Evolutionary conservation across 805 yeast species (phyloP), one percentile per base, ranked within the genome.

Genomic region (Myxozyma neotropica): DNA sequence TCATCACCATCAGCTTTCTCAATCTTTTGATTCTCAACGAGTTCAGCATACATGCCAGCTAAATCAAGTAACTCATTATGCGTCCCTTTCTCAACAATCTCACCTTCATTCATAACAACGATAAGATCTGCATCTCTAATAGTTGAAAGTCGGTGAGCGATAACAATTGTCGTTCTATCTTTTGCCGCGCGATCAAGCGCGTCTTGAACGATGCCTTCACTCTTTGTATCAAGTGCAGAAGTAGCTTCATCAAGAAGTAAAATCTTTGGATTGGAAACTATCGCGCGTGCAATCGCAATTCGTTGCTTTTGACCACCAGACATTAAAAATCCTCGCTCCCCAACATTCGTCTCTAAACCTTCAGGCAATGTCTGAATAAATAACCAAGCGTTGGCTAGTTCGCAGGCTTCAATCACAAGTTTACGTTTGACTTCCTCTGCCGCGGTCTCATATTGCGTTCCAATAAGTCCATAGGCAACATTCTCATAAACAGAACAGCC

Each of bases 401-500:
- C 69, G 51, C 81, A 74, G 8, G 84, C 87, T 15, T 70, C 68
- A 38, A 70, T 68, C 15, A 77, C 74, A 29, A 74, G 58, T 56
- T 72, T 71, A 46, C 75, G 61, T 68, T 76, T 69, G 64, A 69
- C 67, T 61, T 77, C 75, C 19, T 77, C 71, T 52, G 74, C 39
- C 55, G 77, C 76, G 63, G 71, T 47, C 43, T 69, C 72, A 33
- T 53, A 58, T 12, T 21, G 48, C 1, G 69, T 57, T 6, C 72
- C 72, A 61, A 74, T 57, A 48, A 89, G 74, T 23, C 96, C 96
- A 74, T 87, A 88, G 58, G 89, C 78, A 45, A 90, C 82, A 68
- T 89, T 89, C 69, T 89, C 96, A 70, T 83, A 73, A 38, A 90
- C 86, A 0, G 93, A 78, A 59, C 88, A 93, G 69, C 88, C 89